A percentile compares a stretch with the other conserved stretches of the same genome.
Conservation (phyloP, 169 alveolate genomes). For the Ichthyophthirius multifiliis region DNA sequence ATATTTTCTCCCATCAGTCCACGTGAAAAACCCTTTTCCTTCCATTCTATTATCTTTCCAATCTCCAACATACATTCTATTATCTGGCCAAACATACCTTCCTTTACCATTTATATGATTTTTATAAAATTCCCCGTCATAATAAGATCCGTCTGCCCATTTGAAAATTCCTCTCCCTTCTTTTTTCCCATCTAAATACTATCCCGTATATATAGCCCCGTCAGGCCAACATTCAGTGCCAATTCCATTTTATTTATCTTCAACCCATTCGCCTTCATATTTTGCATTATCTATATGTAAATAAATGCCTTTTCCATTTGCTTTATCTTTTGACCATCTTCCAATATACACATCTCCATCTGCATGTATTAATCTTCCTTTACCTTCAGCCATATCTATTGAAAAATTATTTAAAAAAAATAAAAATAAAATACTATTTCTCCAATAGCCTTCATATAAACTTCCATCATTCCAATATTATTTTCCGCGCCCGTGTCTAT, state of each 20-base stretch:
- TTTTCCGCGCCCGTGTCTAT: conserved; percentile 43
- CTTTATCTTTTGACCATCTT: conserved; percentile 33
- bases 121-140: conserved; percentile 12
- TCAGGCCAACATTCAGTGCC: conserved; percentile 20
- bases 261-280: conserved; percentile 26
- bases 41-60: conserved; percentile 19
- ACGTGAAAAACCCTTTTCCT: neutral
- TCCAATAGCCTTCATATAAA: conserved; percentile 46
- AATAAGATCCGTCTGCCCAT: conserved; percentile 12
- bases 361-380: conserved; percentile 53
- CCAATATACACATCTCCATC: conserved; percentile 60
- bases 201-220: conserved; percentile 9
- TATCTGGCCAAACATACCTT: conserved; percentile 12
- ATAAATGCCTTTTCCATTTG: conserved; percentile 11
- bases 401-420: neutral
- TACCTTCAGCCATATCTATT: conserved; percentile 51
- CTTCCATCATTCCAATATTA: conserved; percentile 37
- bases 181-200: conserved; percentile 16
- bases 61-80: neutral
- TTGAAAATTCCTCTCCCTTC: conserved; percentile 6
- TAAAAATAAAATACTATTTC: conserved; percentile 2
- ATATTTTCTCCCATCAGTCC: conserved; percentile 9
- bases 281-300: conserved; percentile 15
- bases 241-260: conserved; percentile 13
- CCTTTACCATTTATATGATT: conserved; percentile 20